Evolutionary conservation across 495 filamentous ascomycete species (phyloP), one percentile per base, ranked within the genome.

Genomic region (Rhizodiscina lignyota): DNA sequence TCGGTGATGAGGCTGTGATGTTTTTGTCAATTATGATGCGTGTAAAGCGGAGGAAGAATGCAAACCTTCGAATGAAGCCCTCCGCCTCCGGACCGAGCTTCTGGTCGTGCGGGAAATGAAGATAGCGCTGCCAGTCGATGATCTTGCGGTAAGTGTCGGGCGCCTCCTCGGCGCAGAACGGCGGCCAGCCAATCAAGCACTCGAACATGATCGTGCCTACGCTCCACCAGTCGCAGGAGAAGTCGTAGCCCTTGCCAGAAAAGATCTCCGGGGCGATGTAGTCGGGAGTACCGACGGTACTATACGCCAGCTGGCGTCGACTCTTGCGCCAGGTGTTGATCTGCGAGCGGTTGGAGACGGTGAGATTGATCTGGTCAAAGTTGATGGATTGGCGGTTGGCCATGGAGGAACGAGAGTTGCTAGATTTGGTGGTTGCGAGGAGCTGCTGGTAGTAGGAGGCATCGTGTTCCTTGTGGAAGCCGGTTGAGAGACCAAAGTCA

Each of bases 121-220:
- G 67, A 31, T 85, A 80, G 38, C 91, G 77, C 20, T 79, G 73
- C 89, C 89, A 99, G 62, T 94, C 91, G 43, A 99, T 83, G 48
- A 99, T 99, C 68, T 99, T 99, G 30, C 86, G 79, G 58, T 99
- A 99, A 2, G 89, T 96, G 49, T 99, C 89, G 50, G 86, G 85
- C 24, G 82, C 78, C 48, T 96, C 91, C 55, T 96, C 89, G 18
- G 87, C 89, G 48, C 89, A 99, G 73, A 99, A 99, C 4, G 89
- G 89, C 35, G 89, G 89, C 89, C 89, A 99, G 37, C 89, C 89
- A 40, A 99, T 84, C 32, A 96, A 70, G 62, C 89, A 99, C 55
- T 99, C 89, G 48, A 96, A 99, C 89, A 96, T 99, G 60, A 99
- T 99, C 21, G 89, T 94, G 39, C 89, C 89, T 21, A 99, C 67